phyloP scores from a whole-genome alignment of 805 yeast genomes.

The Kodamaea hsintzibuensis region DNA sequence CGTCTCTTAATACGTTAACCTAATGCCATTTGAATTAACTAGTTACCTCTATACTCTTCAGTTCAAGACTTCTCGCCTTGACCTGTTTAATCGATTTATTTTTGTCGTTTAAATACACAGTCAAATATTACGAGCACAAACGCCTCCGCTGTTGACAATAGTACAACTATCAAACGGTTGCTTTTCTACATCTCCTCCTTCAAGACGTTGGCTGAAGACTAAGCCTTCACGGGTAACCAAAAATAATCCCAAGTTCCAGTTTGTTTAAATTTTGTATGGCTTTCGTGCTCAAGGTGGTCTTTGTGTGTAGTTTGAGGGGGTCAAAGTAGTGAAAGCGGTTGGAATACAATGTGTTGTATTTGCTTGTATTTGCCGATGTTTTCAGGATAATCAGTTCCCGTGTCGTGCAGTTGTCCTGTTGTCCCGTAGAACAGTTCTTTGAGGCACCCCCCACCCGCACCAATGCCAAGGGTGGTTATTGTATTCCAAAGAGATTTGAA shows the following conservation, averaged over 20 bases:
- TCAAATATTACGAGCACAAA: background rate
- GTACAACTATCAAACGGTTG: background rate
- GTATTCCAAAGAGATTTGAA: background rate
- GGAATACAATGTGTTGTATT: background rate
- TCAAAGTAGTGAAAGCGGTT: background rate
- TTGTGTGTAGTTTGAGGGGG: background rate
- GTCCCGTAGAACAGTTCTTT: background rate
- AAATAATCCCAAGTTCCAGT: background rate
- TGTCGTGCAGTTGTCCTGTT: background rate
- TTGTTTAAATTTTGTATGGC: background rate
- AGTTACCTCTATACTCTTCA: background rate
- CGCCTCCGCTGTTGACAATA: background rate
- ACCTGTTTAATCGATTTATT: background rate
- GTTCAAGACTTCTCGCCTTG: background rate
- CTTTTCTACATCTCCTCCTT: background rate
- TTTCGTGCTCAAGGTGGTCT: background rate
- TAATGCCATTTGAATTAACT: background rate
- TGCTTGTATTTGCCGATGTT: background rate
- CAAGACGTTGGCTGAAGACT: background rate
- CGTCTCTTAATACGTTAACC: background rate
- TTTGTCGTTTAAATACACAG: background rate
- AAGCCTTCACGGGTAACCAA: background rate
- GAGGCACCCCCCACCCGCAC: background rate
- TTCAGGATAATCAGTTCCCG: background rate
- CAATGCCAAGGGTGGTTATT: background rate